Evolutionary conservation across 164 flowering plant species (phyloP).

Genomic region (Macadamia tetraphylla): DNA sequence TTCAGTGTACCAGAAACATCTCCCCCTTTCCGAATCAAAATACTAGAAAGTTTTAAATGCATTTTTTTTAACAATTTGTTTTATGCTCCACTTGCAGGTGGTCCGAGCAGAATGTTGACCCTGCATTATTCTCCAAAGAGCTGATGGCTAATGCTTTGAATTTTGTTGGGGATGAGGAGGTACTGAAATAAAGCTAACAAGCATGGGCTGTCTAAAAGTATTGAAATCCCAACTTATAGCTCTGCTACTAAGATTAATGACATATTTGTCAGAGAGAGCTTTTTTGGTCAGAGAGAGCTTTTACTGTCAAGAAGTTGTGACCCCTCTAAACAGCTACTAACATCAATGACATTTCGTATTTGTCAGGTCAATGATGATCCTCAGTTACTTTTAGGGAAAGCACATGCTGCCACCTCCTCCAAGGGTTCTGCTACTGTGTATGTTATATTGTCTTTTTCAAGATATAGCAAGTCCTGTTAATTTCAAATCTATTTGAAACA

Average conservation of each 20-base stretch:
- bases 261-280: no score
- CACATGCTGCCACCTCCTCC: conserved; percentile 83
- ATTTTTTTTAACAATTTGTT: neutral
- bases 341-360: conserved; percentile 4
- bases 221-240: no score
- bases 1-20: neutral
- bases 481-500: no score
- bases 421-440: conserved; percentile 93
- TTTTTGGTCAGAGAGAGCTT: no score
- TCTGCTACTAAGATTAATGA: no score
- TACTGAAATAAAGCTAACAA: conserved; percentile 7
- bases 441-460: conserved; percentile 16
- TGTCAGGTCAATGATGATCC: conserved; percentile 72
- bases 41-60: neutral
- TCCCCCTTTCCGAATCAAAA: neutral
- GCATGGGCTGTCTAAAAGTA: no score
- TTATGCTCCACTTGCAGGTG: conserved; percentile 43
- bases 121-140: conserved; percentile 71
- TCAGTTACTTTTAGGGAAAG: conserved; percentile 58
- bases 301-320: no score
- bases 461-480: neutral
- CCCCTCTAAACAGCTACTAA: neutral
- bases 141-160: conserved; percentile 62
- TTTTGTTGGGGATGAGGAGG: conserved; percentile 64
- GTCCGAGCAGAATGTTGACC: conserved; percentile 85